phyloP scores from a whole-genome alignment of 768 basidiomycete species.

The Naganishia vaughanmartiniae region DNA sequence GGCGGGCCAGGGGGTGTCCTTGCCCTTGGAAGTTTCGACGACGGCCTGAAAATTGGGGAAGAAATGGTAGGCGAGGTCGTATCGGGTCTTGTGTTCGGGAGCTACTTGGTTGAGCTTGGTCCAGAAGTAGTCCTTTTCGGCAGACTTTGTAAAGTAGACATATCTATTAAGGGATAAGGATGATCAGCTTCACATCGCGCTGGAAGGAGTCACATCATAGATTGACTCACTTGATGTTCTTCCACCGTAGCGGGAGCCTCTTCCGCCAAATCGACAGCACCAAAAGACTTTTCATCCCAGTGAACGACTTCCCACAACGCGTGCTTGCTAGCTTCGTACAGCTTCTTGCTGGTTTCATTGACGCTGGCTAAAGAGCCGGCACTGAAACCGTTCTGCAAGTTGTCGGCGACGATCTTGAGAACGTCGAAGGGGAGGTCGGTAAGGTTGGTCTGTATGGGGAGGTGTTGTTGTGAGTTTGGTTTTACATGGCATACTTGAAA shows the following conservation, averaged over 20 bases:
- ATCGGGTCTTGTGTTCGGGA: neutral
- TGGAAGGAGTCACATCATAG: neutral
- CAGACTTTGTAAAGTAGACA: neutral
- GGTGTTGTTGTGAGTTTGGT: neutral
- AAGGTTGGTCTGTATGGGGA: neutral
- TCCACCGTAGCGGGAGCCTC: neutral
- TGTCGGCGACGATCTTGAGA: neutral
- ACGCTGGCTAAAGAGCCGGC: neutral
- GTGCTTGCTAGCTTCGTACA: conserved; percentile 5
- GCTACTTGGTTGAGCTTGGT: neutral
- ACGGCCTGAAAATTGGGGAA: conserved; percentile 4
- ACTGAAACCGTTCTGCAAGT: neutral
- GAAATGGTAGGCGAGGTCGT: neutral
- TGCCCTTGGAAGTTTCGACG: neutral
- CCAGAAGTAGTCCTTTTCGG: neutral
- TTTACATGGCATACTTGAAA: neutral
- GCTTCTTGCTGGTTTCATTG: neutral
- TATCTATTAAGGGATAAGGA: neutral
- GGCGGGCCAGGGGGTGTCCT: neutral
- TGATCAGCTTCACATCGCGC: neutral
- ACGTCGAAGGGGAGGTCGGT: neutral
- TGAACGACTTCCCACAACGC: neutral
- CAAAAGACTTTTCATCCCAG: conserved; percentile 6
- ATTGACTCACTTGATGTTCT: neutral
- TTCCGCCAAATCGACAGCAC: neutral